Evolutionary conservation across 192 early-diverging fungal species (phyloP).

Genomic region (Cladochytrium replicatum): DNA sequence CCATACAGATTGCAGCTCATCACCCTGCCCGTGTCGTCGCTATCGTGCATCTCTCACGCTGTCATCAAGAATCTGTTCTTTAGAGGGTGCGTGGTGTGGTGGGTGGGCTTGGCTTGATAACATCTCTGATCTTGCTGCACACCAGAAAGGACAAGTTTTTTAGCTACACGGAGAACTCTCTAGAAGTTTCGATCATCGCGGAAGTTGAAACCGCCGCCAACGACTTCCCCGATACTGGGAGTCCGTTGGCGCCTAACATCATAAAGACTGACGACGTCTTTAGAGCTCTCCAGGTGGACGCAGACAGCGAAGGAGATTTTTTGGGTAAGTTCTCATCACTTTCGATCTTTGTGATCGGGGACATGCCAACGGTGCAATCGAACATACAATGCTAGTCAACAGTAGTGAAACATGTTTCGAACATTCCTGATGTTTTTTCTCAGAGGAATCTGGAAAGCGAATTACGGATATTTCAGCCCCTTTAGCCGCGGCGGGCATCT

Average conservation of each 20-base stretch:
- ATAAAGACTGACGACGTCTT: slow-evolving; percentile 50
- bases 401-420: too few relatives aligned
- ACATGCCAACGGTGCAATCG: too few relatives aligned
- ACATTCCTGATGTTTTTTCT: too few relatives aligned
- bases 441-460: slow-evolving; percentile 49
- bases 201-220: slow-evolving; percentile 41
- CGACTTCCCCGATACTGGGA: slow-evolving; percentile 33
- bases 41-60: slow-evolving; percentile 47
- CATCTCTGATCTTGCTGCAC: background rate
- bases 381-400: too few relatives aligned
- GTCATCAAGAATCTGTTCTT: slow-evolving; percentile 53
- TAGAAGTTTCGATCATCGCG: slow-evolving; percentile 57
- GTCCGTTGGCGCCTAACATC: slow-evolving; percentile 1
- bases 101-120: slow-evolving; percentile 9
- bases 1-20: slow-evolving; percentile 49
- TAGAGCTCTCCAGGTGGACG: slow-evolving; percentile 56
- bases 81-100: slow-evolving; percentile 21
- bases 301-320: slow-evolving; percentile 34
- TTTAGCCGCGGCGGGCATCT: slow-evolving; percentile 48
- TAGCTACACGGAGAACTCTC: slow-evolving; percentile 56
- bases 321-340: slow-evolving; percentile 1
- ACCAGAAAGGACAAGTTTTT: slow-evolving; percentile 41
- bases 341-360: background rate
- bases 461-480: slow-evolving; percentile 51
- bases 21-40: slow-evolving; percentile 43